These are phyloP conservation scores for Cladosporium halotolerans DNA, from an alignment of 2,329 filamentous ascomycete species.

Conservation along the genomic window DNA sequence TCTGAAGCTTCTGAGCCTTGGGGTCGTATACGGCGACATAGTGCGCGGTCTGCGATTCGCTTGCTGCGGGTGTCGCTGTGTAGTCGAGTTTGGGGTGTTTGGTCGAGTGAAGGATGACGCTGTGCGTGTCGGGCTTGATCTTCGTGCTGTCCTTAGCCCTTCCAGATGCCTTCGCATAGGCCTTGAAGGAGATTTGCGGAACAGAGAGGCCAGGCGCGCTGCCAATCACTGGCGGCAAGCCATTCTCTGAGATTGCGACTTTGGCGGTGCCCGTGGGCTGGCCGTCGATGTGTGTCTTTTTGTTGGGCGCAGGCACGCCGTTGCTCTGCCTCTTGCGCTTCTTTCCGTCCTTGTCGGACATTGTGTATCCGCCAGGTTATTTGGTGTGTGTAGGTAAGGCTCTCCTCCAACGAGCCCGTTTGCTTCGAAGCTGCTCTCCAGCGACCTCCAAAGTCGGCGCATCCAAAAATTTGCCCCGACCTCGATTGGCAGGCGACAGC, in stretches of 20 bases:
- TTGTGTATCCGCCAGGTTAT: constrained; percentile 11
- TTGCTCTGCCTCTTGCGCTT: constrained; percentile 47
- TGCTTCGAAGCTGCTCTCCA: too few relatives aligned
- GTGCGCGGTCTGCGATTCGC: constrained; percentile 49
- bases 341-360: constrained; percentile 36
- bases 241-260: constrained; percentile 20
- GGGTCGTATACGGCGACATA: constrained; percentile 58
- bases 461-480: background rate
- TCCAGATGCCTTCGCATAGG: constrained; percentile 38
- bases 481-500: background rate
- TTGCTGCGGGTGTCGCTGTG: constrained; percentile 34
- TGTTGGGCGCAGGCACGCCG: constrained; percentile 38
- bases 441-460: background rate
- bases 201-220: constrained; percentile 38
- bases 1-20: constrained; percentile 44
- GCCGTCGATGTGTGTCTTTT: constrained; percentile 26
- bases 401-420: too few relatives aligned
- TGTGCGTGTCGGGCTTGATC: constrained; percentile 26
- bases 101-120: constrained; percentile 56
- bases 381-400: background rate
- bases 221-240: constrained; percentile 23
- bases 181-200: constrained; percentile 41
- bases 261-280: constrained; percentile 19
- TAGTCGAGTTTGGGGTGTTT: constrained; percentile 56
- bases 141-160: constrained; percentile 6